Base-by-base conservation (phyloP, 2,329 filamentous ascomycete species). In the Colletotrichum echinochloae region DNA sequence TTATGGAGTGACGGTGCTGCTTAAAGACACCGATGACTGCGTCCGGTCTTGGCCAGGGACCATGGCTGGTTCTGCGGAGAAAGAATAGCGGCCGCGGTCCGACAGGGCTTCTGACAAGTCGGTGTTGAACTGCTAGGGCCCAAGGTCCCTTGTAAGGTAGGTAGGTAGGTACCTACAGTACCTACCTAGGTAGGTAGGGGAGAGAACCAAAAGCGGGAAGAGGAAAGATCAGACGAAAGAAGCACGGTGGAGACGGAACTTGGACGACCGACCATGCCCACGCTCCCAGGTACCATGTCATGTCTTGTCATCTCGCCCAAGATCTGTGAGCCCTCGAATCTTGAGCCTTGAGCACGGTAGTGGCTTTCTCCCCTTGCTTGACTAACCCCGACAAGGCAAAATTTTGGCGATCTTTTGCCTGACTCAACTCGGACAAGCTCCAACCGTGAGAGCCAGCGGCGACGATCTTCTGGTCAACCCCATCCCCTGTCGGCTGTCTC, bases 141-240 rank as follows among this genome's bases (percentile, higher is more conserved):
- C 52, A 65, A 48, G 49, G n/a, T n/a, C n/a, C n/a, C n/a, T n/a
- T n/a, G n/a, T n/a, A n/a, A n/a, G n/a, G n/a, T n/a, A n/a, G n/a
- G n/a, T n/a, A n/a, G n/a, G n/a, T n/a, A n/a, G n/a, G n/a, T n/a
- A n/a, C n/a, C n/a, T n/a, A n/a, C n/a, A n/a, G n/a, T n/a, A n/a
- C n/a, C n/a, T n/a, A n/a, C n/a, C n/a, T n/a, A n/a, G n/a, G n/a
- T n/a, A n/a, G n/a, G n/a, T n/a, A 71, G 54, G 23, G 41, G 44
- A 65, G 28, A 52, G 39, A 56, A 41, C 33, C 55, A 51, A 37
- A 71, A 62, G 60, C 41, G 66, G 67, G 66, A 60, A 56, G 70
- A 71, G 59, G 70, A 74, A 73, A 74, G 71, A 76, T 76, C 73
- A 74, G 74, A 75, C 56, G 74, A 71, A 74, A 72, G 72, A 63